Base-by-base conservation (phyloP, 257 asterid genomes). In the Solanum bulbocastanum region DNA sequence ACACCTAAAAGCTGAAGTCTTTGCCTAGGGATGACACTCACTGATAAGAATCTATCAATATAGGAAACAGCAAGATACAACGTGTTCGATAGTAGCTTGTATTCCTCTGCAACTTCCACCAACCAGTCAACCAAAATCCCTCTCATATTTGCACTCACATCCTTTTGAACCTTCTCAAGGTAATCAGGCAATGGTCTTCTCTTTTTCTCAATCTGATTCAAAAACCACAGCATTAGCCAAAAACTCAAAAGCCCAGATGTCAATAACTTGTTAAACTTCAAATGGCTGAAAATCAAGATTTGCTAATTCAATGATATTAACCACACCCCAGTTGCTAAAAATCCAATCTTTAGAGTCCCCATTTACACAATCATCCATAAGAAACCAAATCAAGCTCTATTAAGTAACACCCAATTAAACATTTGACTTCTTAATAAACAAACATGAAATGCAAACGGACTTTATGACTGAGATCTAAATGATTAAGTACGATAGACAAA, bases 1-100 rank as follows among this genome's bases (percentile, higher is more conserved):
- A 97, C 98, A 27, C 99, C 99, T 52, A 97, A 94, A 79, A 97
- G 98, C 94, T 97, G 99, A 83, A 97, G 98, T 36, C 35, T 90
- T 90, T 95, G 94, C 75, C 98, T 84, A 65, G 65, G 89, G 32
- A 96, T 87, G 65, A 56, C 90, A 76, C 87, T 94, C 88, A 42
- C 73, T 0, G 99, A 96, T 71, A 96, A 90, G 93, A 90, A 95
- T 88, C 96, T 92, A 72, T 97, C 99, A 0, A 97, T 89, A 90
- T 95, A 94, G 13, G 94, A 87, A 88, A 95, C 95, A 4, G 98
- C 81, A 27, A 93, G 89, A 46, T 94, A 93, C 46, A 97, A 88
- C 0, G 98, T 94, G 44, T 96, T 98, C 0, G 98, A 76, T 23
- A 94, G 95, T 73, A 97, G 98, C 92, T 93, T 94, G 92, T 93